Base-by-base conservation (phyloP, 1,139 yeast species). In the Lizanozyma gosingica region DNA sequence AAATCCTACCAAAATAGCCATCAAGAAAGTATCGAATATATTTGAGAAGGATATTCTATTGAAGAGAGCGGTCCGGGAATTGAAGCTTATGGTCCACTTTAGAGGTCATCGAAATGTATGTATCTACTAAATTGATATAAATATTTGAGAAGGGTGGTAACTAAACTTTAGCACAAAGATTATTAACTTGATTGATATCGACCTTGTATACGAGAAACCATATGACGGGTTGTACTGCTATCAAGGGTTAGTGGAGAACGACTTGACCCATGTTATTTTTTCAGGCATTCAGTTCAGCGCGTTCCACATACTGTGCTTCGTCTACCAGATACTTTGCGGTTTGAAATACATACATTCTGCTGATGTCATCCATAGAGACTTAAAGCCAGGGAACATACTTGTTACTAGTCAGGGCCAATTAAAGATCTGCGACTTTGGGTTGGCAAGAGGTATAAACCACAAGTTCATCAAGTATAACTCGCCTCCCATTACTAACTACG, bases 181-280 rank as follows among this genome's bases (percentile, higher is more conserved):
- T 39, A 78, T 86, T 17, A 75, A 77, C 35, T 66, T 90, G 38
- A 62, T 84, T 33, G 94, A 87, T 51, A 67, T 85, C 37, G 95
- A 87, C 51, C 64, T 87, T 37, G 78, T 84, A 11, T 63, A 72
- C 38, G 63, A 67, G 22, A 66, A 71, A 40, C 94, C 94, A 0
- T 85, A 72, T 55, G 92, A 84, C 41, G 97, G 97, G 0, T 68
- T 90, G 16, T 90, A 88, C 56, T 85, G 95, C 55, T 81, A 81
- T 53, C 75, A 70, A 47, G 97, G 88, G 54, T 65, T 84, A 41
- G 78, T 85, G 53, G 95, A 85, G 49, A 80, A 76, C 52, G 97
- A 88, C 56, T 67, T 90, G 47, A 80, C 90, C 0, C 66, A 77
- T 45, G 88, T 88, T 8, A 82, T 90, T 35, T 84, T 83, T 51